Evolutionary conservation across 73 alveolate genomes (phyloP).

Genomic region (Uronychia setigera): DNA sequence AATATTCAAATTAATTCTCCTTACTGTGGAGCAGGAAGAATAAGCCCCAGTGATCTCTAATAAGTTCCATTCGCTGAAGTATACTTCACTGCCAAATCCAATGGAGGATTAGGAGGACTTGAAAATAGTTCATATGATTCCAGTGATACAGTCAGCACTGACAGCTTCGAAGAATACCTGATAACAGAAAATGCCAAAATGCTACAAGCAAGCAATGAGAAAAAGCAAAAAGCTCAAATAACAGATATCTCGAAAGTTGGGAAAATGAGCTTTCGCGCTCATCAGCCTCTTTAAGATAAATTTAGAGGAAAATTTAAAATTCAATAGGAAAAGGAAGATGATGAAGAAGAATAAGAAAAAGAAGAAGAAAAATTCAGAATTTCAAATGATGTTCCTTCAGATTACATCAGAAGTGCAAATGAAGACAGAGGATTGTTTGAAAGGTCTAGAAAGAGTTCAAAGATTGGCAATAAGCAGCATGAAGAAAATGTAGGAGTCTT

Average conservation of each 20-base stretch:
- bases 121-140: background rate
- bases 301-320: background rate
- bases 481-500: too few relatives aligned
- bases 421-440: background rate
- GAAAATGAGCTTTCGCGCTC: too few relatives aligned
- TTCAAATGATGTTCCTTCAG: background rate
- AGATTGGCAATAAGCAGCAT: background rate
- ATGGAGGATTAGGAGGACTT: background rate
- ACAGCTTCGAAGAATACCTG: background rate
- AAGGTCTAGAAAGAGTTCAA: too few relatives aligned
- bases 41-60: too few relatives aligned
- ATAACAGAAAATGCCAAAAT: background rate
- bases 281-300: background rate
- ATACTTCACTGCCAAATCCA: background rate
- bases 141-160: background rate
- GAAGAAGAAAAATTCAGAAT: background rate
- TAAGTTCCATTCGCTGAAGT: background rate
- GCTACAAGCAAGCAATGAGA: background rate
- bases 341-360: conserved; percentile 3
- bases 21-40: too few relatives aligned
- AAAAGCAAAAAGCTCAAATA: too few relatives aligned
- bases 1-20: too few relatives aligned
- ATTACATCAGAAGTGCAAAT: background rate
- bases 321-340: background rate
- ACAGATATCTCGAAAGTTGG: background rate